phyloP scores from a whole-genome alignment of 139 green algal genomes.

The Astrephomene gubernaculifera region DNA sequence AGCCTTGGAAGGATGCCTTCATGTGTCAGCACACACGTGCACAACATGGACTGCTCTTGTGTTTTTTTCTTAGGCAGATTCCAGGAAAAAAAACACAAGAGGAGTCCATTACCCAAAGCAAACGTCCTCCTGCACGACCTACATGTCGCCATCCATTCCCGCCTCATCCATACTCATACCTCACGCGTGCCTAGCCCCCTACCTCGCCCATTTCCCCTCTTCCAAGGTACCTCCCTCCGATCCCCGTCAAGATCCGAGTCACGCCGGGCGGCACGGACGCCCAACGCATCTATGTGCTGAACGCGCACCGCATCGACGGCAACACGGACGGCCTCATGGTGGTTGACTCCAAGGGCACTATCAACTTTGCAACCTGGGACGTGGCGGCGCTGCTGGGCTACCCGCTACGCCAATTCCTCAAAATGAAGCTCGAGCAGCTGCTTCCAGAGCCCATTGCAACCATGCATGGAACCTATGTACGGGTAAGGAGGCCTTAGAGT shows the following conservation, averaged over 20 bases:
- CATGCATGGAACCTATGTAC: conserved; percentile 10
- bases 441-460: conserved; percentile 9
- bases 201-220: too few species aligned
- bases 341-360: conserved; percentile 21
- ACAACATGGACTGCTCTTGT: too few species aligned
- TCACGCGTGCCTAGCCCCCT: too few species aligned
- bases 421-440: conserved; percentile 32
- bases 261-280: conserved; percentile 9
- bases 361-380: conserved; percentile 42
- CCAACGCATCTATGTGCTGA: conserved; percentile 30
- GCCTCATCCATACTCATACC: too few species aligned
- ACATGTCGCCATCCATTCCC: too few species aligned
- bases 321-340: conserved; percentile 18
- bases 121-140: too few species aligned
- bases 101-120: too few species aligned
- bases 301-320: conserved; percentile 29
- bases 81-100: too few species aligned
- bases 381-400: conserved; percentile 40
- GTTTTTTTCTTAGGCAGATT: too few species aligned
- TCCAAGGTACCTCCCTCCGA: conserved; percentile 9
- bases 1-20: too few species aligned
- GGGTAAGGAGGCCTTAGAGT: too few species aligned
- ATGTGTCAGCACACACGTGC: too few species aligned
- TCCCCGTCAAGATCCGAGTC: neutral
- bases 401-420: conserved; percentile 7